phyloP scores from a whole-genome alignment of 495 filamentous ascomycete species.

The Polyplosphaeria fusca region DNA sequence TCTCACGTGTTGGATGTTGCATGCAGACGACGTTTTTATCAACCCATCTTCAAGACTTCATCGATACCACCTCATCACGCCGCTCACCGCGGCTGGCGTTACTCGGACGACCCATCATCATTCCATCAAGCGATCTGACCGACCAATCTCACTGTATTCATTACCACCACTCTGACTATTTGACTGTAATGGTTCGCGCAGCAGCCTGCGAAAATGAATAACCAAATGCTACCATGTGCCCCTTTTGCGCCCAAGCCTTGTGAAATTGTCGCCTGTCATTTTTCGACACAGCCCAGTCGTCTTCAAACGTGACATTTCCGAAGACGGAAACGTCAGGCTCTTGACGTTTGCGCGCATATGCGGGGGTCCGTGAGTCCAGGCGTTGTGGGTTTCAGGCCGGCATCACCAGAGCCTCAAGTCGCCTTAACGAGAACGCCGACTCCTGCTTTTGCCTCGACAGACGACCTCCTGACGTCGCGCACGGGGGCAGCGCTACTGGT shows the following conservation, averaged over 20 bases:
- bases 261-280: too few species aligned
- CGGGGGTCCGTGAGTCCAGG: too few species aligned
- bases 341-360: neutral
- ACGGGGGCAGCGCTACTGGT: too few species aligned
- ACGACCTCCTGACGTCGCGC: too few species aligned
- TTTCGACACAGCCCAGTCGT: too few species aligned
- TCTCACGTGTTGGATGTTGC: constrained; percentile 2
- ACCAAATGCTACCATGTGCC: too few species aligned
- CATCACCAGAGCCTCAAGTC: neutral
- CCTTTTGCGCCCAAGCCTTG: too few species aligned
- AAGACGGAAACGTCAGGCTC: too few species aligned
- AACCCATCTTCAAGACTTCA: neutral
- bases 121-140: too few species aligned
- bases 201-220: neutral
- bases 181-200: neutral
- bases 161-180: neutral
- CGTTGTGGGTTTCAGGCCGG: neutral
- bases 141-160: too few species aligned
- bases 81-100: constrained; percentile 1
- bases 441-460: neutral
- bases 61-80: neutral
- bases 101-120: too few species aligned
- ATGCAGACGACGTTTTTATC: neutral
- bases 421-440: neutral
- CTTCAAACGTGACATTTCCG: too few species aligned